Base-by-base conservation (phyloP, 768 basidiomycete genomes). In the Neoboletus subvelutipes region DNA sequence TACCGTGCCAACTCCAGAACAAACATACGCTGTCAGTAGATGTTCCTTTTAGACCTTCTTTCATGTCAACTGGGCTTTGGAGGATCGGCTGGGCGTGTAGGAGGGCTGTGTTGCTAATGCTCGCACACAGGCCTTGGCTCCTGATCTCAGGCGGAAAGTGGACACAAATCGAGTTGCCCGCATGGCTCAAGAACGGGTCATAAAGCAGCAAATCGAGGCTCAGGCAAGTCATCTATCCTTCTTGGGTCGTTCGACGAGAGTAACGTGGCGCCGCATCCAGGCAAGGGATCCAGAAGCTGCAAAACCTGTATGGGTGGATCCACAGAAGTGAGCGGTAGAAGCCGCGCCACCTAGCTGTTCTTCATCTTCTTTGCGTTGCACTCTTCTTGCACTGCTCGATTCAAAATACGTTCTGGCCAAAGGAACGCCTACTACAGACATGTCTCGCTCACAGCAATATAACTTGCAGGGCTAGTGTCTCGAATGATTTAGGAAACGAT, bases 71-170 rank as follows among this genome's bases (percentile, higher is more conserved):
- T 43, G 42, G 36, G 11, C 36, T n/a, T n/a, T 22, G 45, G 58
- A 45, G 36, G n/a, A 24, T 62, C 31, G n/a, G 31, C 15, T 12
- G 29, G 8, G 33, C 24, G 33, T 34, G 34, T 26, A 36, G 28
- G 17, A 20, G 37, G 26, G 55, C 33, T 29, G 42, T 45, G 41
- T 33, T 29, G 15, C 52, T 63, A 40, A 53, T 51, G 29, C 29
- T 24, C 12, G 40, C 52, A 39, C 54, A 26, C 59, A 87, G 86
- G 74, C 77, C 67, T 77, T 88, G 77, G 78, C 86, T 22, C 86
- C 87, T 59, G 84, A 85, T 73, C 69, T 87, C 58, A 79, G 77
- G 61, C 78, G 81, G 46, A 82, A 81, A 62, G 86, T 88, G 18
- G 87, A 88, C 62, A 80, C 80, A 3, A 76, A 78, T 54, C 79